Evolutionary conservation across 140 eudicot genomes (phyloP), one percentile per base, ranked within the genome.

Genomic region (Flaveria floridana): DNA sequence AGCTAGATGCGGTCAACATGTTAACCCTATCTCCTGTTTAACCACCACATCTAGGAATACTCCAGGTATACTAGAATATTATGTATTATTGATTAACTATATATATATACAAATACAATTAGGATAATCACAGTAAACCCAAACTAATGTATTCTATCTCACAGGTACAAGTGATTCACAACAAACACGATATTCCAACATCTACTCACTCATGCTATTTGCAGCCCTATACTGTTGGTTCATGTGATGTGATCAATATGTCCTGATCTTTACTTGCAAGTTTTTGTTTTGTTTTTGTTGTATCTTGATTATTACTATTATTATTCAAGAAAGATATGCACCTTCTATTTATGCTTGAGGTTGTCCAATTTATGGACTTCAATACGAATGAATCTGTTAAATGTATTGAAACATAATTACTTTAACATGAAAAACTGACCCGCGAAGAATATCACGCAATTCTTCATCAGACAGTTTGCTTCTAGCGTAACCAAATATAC

Each of bases 401-500:
- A 42, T n/a, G 15, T 25, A 44, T 20, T 67, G 47, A 58, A 71
- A 61, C 7, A 34, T 34, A 34, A 34, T 8, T 44, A 11, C 12
- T 2, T 44, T 44, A 11, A 2, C 8, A 58, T 67, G 84, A 81
- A 42, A 74, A 46, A 23, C 71, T 46, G 18, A 74, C 78, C 71
- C 71, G 11, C 50, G 34, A 28, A 74, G 78, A 46, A 50, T 63
- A 46, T 74, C 51, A 0, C 71, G 56, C 61, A 74, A 16, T 23
- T 74, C 64, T 4, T 74, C 78, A 26, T 74, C 78, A 0, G 61
- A 57, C n/a, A 21, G 57, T 18, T 18, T 86, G 62, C 92, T 85
- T 76, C 99, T 84, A 23, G 99, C 97, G 76, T 95, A 95, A 3
- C 99, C 97, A 28, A 91, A 91, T 42, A 91, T 91, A 79, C 83